phyloP scores from a whole-genome alignment of 2,329 filamentous ascomycete genomes.

The Phialocephala subalpina region DNA sequence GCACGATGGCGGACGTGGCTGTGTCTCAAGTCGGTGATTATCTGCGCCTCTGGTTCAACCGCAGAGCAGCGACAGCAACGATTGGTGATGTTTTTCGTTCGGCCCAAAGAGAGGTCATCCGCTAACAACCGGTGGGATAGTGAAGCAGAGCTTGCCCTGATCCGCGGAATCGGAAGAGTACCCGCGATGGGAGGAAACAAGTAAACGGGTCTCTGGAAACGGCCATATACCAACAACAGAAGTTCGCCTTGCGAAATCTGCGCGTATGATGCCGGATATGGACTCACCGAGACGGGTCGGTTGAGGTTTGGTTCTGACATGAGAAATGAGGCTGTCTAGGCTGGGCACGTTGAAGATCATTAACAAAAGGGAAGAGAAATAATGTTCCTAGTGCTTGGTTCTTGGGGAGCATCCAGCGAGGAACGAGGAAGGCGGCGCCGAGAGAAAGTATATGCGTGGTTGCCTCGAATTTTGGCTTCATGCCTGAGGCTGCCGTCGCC shows the following conservation, averaged over 20 bases:
- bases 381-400: background rate
- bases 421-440: background rate
- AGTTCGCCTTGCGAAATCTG: background rate
- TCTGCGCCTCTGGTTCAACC: constrained; percentile 13
- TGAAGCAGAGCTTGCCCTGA: background rate
- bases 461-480: no score
- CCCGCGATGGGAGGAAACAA: background rate
- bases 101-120: background rate
- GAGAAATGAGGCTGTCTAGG: background rate
- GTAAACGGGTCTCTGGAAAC: background rate
- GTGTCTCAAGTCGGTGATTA: constrained; percentile 24
- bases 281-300: background rate
- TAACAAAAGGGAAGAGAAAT: constrained; percentile 8
- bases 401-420: background rate
- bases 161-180: constrained; percentile 8
- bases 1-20: constrained; percentile 5
- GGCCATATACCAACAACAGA: background rate
- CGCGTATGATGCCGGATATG: background rate
- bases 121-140: background rate
- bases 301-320: background rate
- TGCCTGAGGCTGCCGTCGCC: no score
- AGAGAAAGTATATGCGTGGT: no score
- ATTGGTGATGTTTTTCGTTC: constrained; percentile 4
- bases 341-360: constrained; percentile 8
- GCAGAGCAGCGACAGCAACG: background rate